Conservation (phyloP, 306 rosid species). For the Dicorynia guianensis region DNA sequence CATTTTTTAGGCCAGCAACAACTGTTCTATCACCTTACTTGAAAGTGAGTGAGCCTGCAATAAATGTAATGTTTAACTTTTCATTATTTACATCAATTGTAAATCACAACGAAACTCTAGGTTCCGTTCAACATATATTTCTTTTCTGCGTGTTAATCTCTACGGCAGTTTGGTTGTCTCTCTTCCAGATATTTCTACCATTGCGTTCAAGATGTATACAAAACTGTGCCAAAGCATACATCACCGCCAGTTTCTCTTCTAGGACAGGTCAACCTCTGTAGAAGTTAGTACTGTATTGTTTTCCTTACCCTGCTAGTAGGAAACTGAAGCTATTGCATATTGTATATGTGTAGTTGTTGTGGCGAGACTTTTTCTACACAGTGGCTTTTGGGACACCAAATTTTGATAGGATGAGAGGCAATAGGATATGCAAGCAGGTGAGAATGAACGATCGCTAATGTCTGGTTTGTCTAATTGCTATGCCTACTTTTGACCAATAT, state of each 20-base stretch:
- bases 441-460: background rate
- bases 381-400: conserved; percentile 92
- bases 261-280: conserved; percentile 75
- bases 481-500: background rate
- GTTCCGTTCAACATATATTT: background rate
- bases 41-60: conserved; percentile 69
- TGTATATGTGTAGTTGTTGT: conserved; percentile 63
- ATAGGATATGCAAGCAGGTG: conserved; percentile 95
- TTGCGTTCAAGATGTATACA: conserved; percentile 71
- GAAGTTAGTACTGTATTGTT: conserved; percentile 15
- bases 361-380: conserved; percentile 96
- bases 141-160: conserved; percentile 31
- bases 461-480: background rate
- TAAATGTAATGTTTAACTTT: conserved; percentile 11
- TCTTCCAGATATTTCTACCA: conserved; percentile 91
- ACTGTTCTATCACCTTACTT: conserved; percentile 89
- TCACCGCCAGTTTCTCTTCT: conserved; percentile 87
- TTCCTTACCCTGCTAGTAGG: conserved; percentile 23
- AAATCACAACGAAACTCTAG: background rate
- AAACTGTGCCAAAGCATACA: conserved; percentile 67
- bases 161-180: conserved; percentile 91
- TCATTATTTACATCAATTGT: conserved; percentile 20
- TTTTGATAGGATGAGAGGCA: conserved; percentile 83
- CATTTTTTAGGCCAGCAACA: conserved; percentile 85
- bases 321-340: conserved; percentile 41